A percentile compares a stretch with the other conserved stretches of the same genome.
Evolutionary conservation across 257 asterid genomes (phyloP).

Genomic region (Nicotiana benthamiana): DNA sequence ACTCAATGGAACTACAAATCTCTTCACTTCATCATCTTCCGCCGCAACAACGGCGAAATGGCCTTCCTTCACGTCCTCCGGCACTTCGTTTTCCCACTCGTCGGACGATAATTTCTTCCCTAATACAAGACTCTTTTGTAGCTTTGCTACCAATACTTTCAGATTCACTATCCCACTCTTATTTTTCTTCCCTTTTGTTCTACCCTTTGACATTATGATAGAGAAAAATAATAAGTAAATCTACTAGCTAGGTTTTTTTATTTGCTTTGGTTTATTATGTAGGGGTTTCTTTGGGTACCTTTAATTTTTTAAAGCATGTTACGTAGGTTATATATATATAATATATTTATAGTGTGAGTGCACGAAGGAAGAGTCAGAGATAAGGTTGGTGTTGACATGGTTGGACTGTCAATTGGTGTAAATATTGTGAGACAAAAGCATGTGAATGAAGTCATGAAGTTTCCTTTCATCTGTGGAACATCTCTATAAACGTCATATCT

Average conservation of each 20-base stretch:
- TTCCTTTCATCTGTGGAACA: slow-evolving; percentile 27
- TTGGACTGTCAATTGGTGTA: slow-evolving; percentile 6
- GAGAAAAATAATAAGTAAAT: not conserved
- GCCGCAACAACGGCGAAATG: slow-evolving; percentile 36
- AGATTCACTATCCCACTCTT: slow-evolving; percentile 25
- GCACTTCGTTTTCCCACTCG: slow-evolving; percentile 22
- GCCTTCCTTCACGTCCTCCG: slow-evolving; percentile 48
- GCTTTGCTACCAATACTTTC: slow-evolving; percentile 10
- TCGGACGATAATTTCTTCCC: slow-evolving; percentile 22
- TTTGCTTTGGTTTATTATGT: not conserved
- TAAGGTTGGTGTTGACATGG: slow-evolving; percentile 7
- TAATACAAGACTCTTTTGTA: slow-evolving; percentile 36
- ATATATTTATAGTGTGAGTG: slow-evolving; percentile 14
- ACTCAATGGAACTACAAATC: slow-evolving; percentile 29
- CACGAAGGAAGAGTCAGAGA: not conserved
- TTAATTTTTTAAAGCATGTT: not conserved
- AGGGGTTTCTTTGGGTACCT: not conserved
- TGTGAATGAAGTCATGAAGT: slow-evolving; percentile 25
- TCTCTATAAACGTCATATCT: slow-evolving; percentile 28
- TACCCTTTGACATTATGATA: slow-evolving; percentile 10
- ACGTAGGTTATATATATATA: not conserved
- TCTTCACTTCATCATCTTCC: slow-evolving; percentile 18
- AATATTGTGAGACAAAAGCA: slow-evolving; percentile 39
- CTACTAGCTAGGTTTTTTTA: not conserved
- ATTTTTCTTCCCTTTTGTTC: slow-evolving; percentile 20